Conservation (phyloP, 495 filamentous ascomycete species). For the Podospora didyma region DNA sequence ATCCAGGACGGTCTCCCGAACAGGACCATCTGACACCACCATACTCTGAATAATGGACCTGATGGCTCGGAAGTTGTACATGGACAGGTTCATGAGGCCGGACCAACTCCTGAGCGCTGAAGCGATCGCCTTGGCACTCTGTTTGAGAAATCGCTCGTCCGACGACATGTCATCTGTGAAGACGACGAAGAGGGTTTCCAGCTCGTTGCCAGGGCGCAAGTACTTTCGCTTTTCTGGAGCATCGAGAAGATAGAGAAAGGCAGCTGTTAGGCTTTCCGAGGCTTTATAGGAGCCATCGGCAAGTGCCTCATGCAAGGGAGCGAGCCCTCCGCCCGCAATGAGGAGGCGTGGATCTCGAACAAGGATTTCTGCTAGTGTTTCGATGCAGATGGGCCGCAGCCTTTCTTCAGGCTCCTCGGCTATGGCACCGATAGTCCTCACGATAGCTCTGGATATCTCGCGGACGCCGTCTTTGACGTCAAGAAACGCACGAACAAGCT, state of each 20-base stretch:
- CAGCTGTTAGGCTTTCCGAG: conserved; percentile 76
- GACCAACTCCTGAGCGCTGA: conserved; percentile 94
- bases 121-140: conserved; percentile 80
- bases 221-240: conserved; percentile 74
- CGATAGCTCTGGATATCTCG: conserved; percentile 81
- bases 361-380: conserved; percentile 88
- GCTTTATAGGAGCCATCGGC: conserved; percentile 88
- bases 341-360: conserved; percentile 77
- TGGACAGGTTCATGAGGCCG: conserved; percentile 75
- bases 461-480: conserved; percentile 90
- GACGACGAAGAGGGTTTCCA: conserved; percentile 76
- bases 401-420: conserved; percentile 88
- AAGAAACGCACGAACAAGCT: conserved; percentile 92
- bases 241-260: conserved; percentile 86
- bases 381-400: conserved; percentile 79
- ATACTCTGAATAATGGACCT: conserved; percentile 76
- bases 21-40: conserved; percentile 63
- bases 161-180: conserved; percentile 80
- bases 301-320: conserved; percentile 77
- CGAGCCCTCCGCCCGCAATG: conserved; percentile 74
- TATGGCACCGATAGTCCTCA: conserved; percentile 82
- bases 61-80: conserved; percentile 79
- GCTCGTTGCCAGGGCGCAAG: conserved; percentile 72
- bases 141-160: conserved; percentile 73
- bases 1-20: conserved; percentile 72